These are phyloP conservation scores for Thinopyrum elongatum DNA, from an alignment of 176 grass and related monocot genomes.

Conservation along the genomic window DNA sequence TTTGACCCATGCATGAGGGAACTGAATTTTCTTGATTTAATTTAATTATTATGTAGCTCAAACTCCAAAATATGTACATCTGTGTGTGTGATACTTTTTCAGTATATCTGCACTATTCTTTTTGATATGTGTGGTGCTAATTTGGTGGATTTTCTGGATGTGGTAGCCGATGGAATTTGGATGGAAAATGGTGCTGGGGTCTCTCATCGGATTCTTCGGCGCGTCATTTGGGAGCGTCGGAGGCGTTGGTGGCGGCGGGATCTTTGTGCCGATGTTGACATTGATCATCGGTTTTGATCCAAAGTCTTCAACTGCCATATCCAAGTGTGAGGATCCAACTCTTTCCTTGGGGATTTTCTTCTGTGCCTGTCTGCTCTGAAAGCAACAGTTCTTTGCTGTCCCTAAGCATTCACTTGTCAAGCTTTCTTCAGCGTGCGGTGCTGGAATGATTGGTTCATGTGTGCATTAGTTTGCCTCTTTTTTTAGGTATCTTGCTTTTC, in stretches of 20 bases:
- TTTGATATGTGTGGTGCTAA: not conserved
- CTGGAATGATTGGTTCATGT: constrained; percentile 8
- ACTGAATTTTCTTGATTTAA: constrained; percentile 8
- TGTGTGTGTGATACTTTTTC: not conserved
- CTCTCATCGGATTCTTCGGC: constrained; percentile 69
- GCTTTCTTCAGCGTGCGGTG: not conserved
- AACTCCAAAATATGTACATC: not conserved
- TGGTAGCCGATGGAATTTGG: constrained; percentile 57
- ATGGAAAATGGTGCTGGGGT: constrained; percentile 61
- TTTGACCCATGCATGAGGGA: not conserved
- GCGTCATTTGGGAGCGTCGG: constrained; percentile 76
- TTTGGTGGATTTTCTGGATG: not conserved
- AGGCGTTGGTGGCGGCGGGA: constrained; percentile 70
- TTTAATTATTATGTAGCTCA: not conserved
- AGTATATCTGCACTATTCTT: not conserved
- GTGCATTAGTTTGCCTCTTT: not conserved
- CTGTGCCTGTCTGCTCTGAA: constrained; percentile 23
- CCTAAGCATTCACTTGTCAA: not conserved
- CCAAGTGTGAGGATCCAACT: constrained; percentile 60
- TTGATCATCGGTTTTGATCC: constrained; percentile 80
- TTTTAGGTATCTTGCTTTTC: not conserved
- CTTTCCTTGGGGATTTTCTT: not conserved
- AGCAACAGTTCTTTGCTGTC: not conserved
- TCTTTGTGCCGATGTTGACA: constrained; percentile 83
- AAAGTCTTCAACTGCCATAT: constrained; percentile 74